Base-by-base conservation (phyloP, 441 rosid species). In the Melastoma candidum region DNA sequence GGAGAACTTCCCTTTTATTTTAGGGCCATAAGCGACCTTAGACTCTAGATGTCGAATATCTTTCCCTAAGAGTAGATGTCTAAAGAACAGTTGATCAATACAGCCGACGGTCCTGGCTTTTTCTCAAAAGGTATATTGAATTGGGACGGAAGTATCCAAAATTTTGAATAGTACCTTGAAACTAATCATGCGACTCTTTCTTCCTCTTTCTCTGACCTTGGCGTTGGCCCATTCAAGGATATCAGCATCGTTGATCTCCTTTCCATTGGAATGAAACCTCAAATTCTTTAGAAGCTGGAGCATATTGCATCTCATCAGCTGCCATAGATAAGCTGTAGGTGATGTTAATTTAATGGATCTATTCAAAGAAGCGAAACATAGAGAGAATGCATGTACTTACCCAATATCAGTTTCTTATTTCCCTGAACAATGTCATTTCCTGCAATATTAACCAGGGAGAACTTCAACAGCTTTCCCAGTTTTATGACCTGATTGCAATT, bases 391-490 rank as follows among this genome's bases (percentile, higher is more conserved):
- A 44, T 51, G 66, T 58, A 47, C 63, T 53, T 60, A 84, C 93
- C 86, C 46, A 84, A 70, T 60, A 84, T 79, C 49, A 84, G 75
- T 46, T 84, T 84, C 70, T 84, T 84, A 72, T 81, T 79, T 62
- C 88, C 88, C 64, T 84, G 93, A 55, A 84, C 88, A 50, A 81
- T 77, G 66, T 84, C 88, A 54, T 81, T 79, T 68, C 93, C 93
- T 26, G 88, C 93, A 39, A 81, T 74, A 65, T 84, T 84, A 51
- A 84, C 84, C 69, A 79, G 66, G 65, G 84, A 84, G 72, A 84
- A 84, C 71, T 79, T 81, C 68, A 84, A 70, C 48, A 81, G 93
- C 60, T 81, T 84, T 59, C 93, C 93, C 65, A 84, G 46, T 70
- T 84, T 81, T 47, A 84, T 79, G 26, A 79, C 88, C 53, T 81